Base-by-base conservation (phyloP, 257 asterid genomes). In the Solanum clarkiae region DNA sequence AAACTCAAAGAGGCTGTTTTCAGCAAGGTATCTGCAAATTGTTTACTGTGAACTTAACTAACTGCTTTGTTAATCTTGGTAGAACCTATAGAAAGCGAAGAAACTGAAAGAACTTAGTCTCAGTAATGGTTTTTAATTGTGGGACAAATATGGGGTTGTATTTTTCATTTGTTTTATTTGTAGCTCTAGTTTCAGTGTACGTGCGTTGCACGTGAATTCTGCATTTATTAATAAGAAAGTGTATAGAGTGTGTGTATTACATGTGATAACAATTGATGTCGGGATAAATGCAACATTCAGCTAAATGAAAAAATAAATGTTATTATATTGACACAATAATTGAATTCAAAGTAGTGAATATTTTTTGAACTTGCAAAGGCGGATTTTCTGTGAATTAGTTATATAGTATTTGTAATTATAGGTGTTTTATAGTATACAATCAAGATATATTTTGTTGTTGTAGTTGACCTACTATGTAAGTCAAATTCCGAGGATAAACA, bases 1-100 rank as follows among this genome's bases (percentile, higher is more conserved):
- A 97, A 95, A 89, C 91, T 95, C 91, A 93, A 93, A 89, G 91
- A 89, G 86, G 93, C 94, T 87, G 91, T 91, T 85, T 85, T 87
- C 81, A 86, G 70, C 63, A 90, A 93, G 99, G 99, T 97, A 87
- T 86, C 68, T 66, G 63, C 68, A 42, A 51, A 68, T 11, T 11
- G 6, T 54, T 68, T 84, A 26, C 53, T 32, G 66, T 36, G 56
- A 74, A 51, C 63, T 51, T 77, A 8, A 77, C 82, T 5, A 77
- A 54, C 82, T 51, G 62, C 63, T 77, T 26, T 51, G 47, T 77
- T 63, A 51, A 77, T 77, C 82, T 42, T 15, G 62, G 16, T 51
- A 77, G 82, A 77, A 77, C 47, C 45, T 16, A 47, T 51, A 6
- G 57, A 77, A 77, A 53, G 60, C 24, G 63, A 77, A 51, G 82